Conservation (phyloP, 176 grass and related monocot genomes). For the Phyllostachys edulis region DNA sequence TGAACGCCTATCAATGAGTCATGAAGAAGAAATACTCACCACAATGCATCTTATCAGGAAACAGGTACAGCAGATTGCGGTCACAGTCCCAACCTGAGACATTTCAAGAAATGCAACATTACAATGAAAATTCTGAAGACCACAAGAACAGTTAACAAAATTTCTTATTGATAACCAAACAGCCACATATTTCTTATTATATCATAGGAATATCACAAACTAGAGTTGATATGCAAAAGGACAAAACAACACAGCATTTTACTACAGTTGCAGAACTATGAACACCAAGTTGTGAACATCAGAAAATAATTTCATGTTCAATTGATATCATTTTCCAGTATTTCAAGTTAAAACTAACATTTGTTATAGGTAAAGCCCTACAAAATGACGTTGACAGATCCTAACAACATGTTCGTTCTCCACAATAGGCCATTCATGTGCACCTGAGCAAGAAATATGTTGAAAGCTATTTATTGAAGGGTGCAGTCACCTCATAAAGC, state of each 20-base stretch:
- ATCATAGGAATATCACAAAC: neutral
- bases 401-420: neutral
- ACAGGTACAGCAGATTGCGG: constrained; percentile 81
- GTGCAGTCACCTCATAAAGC: constrained; percentile 76
- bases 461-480: neutral
- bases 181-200: neutral
- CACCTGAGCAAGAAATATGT: neutral
- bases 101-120: constrained; percentile 14
- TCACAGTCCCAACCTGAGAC: constrained; percentile 85
- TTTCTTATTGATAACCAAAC: neutral
- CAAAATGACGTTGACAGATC: neutral
- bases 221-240: neutral
- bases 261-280: neutral
- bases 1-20: neutral
- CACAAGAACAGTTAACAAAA: neutral
- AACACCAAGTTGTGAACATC: neutral
- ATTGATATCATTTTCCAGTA: neutral
- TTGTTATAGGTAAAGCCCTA: neutral
- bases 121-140: constrained; percentile 9
- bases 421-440: neutral
- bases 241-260: neutral
- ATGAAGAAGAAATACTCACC: constrained; percentile 60
- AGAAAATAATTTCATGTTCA: neutral
- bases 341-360: neutral
- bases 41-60: constrained; percentile 91